phyloP scores from a whole-genome alignment of 352 stramenopile species.

The Pelagophyceae sp. region DNA sequence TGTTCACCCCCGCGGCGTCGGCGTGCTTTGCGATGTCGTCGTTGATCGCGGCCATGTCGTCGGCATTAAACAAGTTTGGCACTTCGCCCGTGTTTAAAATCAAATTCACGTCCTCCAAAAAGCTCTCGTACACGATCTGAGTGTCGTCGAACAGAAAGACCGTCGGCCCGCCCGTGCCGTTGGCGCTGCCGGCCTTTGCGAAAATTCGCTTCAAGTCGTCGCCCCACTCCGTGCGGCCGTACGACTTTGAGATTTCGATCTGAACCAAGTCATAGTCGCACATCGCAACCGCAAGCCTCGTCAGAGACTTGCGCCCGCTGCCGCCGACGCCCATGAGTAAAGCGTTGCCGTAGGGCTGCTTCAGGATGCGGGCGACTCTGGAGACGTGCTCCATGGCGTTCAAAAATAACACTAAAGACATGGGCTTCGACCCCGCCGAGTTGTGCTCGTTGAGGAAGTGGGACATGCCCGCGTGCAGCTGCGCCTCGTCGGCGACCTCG shows the following conservation, averaged over 20 bases:
- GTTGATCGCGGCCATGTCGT: conserved; percentile 75
- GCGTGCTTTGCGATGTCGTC: conserved; percentile 38
- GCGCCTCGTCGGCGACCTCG: conserved; percentile 66
- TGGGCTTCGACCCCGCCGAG: conserved; percentile 80
- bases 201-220: conserved; percentile 79
- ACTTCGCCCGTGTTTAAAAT: conserved; percentile 84
- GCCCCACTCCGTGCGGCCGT: conserved; percentile 76
- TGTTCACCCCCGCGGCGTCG: conserved; percentile 32
- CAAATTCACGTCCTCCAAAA: conserved; percentile 82
- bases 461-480: conserved; percentile 69
- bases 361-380: conserved; percentile 78
- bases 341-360: conserved; percentile 81
- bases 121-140: conserved; percentile 80
- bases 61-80: conserved; percentile 74
- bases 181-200: conserved; percentile 49
- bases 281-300: conserved; percentile 80
- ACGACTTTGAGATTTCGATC: conserved; percentile 89
- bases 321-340: conserved; percentile 82
- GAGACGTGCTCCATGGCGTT: conserved; percentile 86
- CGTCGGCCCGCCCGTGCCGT: conserved; percentile 69
- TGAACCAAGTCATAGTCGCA: conserved; percentile 85
- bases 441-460: conserved; percentile 89
- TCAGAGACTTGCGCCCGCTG: conserved; percentile 79
- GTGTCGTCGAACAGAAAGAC: conserved; percentile 85
- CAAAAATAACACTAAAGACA: conserved; percentile 86